Conservation (phyloP, 352 stramenopile species). For the Pythium grandisporangium region DNA sequence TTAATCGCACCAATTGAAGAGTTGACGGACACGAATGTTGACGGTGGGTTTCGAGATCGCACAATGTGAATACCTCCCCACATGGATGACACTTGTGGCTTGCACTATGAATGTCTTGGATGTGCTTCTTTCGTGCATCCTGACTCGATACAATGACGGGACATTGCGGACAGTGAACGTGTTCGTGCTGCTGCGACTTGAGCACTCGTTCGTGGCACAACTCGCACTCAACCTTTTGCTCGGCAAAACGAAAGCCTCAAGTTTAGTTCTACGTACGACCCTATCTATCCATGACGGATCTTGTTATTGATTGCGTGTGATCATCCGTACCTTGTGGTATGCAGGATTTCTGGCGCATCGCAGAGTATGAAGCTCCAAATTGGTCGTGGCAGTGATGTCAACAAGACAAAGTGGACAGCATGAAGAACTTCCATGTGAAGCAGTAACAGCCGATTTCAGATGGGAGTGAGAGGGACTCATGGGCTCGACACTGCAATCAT, state of each 20-base stretch:
- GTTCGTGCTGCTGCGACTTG: slow-evolving; percentile 13
- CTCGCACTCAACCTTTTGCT: slow-evolving; percentile 25
- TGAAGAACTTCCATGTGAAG: background rate
- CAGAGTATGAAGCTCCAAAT: slow-evolving; percentile 29
- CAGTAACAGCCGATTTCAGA: too few species aligned
- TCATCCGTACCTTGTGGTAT: slow-evolving; percentile 54
- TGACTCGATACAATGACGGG: slow-evolving; percentile 10
- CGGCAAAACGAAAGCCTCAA: background rate
- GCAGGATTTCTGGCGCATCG: slow-evolving; percentile 29
- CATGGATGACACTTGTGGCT: slow-evolving; percentile 20
- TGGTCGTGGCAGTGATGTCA: slow-evolving; percentile 16
- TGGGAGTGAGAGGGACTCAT: too few species aligned
- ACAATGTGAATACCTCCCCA: slow-evolving; percentile 15
- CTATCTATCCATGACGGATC: too few species aligned
- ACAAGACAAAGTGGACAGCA: slow-evolving; percentile 23
- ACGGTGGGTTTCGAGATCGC: slow-evolving; percentile 12
- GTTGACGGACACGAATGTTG: slow-evolving; percentile 15
- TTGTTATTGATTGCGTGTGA: too few species aligned
- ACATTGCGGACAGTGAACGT: slow-evolving; percentile 36
- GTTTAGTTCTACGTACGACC: too few species aligned
- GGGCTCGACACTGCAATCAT: too few species aligned
- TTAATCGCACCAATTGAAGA: slow-evolving; percentile 19
- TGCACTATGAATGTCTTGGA: slow-evolving; percentile 10
- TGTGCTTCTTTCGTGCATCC: slow-evolving; percentile 7
- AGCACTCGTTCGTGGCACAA: slow-evolving; percentile 25